Evolutionary conservation across 495 filamentous ascomycete species (phyloP), one percentile per base, ranked within the genome.

Genomic region (Ramalina intermedia): DNA sequence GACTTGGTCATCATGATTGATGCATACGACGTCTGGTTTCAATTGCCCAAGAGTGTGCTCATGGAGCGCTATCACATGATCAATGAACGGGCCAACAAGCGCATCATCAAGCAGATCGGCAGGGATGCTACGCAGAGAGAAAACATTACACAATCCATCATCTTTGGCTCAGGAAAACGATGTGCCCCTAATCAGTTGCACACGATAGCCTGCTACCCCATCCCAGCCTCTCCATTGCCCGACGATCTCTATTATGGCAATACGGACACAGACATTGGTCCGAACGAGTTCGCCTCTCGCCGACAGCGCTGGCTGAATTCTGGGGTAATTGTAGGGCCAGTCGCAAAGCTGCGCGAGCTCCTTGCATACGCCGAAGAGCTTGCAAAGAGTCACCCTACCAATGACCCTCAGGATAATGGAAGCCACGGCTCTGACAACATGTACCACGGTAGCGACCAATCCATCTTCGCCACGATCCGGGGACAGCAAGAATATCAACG

Each of bases 21-120:
- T 24, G 48, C 26, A 24, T 50, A 50, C 29, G 48, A 50, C n/a
- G 43, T 50, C 6, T 50, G 48, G 48, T 50, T 50, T 14, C 48
- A 50, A 35, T 27, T 50, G 11, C 48, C 27, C 16, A 43, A 35
- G 21, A 27, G 33, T 23, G 39, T 50, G 5, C 48, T 50, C 5
- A 45, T 50, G 35, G 38, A 43, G 33, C 48, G 48, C 23, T 50
- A 43, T 44, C 26, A 43, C 41, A 27, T 14, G 26, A 50, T 50
- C 48, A 50, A 50, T 27, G 48, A 39, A 9, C 17, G 33, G 12
- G 48, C 48, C 17, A 50, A 50, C 20, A 50, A 37, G 23, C 48
- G 29, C 6, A 43, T 50, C 2, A 43, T 13, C 33, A 23, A 27
- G 11, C 48, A 41, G 1, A 43, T 50, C 16, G 48, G 48, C 3